Evolutionary conservation across 1,284 basidiomycete species (phyloP).

Genomic region (Ceratobasidium sp.): DNA sequence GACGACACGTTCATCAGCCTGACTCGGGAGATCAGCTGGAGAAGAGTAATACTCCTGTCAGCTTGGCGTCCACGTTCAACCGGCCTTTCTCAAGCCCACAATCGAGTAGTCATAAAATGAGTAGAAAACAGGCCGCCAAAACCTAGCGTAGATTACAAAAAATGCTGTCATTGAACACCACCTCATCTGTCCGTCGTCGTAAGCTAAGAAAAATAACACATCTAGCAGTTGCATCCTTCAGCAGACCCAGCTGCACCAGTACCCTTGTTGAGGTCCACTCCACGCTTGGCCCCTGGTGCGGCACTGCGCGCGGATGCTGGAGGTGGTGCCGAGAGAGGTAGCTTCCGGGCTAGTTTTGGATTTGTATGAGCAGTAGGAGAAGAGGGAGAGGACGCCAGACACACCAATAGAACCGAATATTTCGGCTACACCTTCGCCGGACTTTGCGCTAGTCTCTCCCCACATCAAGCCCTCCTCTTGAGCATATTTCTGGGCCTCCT

Average conservation of each 20-base stretch:
- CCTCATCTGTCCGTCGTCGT: background rate
- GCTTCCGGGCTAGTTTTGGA: slow-evolving; percentile 70
- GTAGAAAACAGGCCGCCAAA: background rate
- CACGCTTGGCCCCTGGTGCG: slow-evolving; percentile 54
- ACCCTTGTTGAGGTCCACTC: slow-evolving; percentile 79
- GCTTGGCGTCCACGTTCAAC: no score
- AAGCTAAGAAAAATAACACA: background rate
- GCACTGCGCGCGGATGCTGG: slow-evolving; percentile 58
- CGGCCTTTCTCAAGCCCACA: background rate
- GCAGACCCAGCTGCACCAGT: slow-evolving; percentile 57
- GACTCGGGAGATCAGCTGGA: no score
- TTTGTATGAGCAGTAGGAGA: slow-evolving; percentile 28
- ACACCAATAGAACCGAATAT: slow-evolving; percentile 88
- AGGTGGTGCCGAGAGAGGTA: slow-evolving; percentile 75
- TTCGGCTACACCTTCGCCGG: slow-evolving; percentile 86
- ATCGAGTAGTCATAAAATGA: background rate
- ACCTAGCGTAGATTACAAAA: slow-evolving; percentile 22
- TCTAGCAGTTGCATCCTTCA: slow-evolving; percentile 77
- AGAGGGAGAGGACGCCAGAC: slow-evolving; percentile 45
- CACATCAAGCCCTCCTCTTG: slow-evolving; percentile 95
- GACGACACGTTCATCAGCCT: no score
- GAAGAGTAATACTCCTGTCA: no score
- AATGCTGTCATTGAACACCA: no score
- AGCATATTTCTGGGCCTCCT: slow-evolving; percentile 89
- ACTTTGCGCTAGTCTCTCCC: slow-evolving; percentile 97